Evolutionary conservation across 306 rosid species (phyloP), one percentile per base, ranked within the genome.

Genomic region (Aeschynomene evenia): DNA sequence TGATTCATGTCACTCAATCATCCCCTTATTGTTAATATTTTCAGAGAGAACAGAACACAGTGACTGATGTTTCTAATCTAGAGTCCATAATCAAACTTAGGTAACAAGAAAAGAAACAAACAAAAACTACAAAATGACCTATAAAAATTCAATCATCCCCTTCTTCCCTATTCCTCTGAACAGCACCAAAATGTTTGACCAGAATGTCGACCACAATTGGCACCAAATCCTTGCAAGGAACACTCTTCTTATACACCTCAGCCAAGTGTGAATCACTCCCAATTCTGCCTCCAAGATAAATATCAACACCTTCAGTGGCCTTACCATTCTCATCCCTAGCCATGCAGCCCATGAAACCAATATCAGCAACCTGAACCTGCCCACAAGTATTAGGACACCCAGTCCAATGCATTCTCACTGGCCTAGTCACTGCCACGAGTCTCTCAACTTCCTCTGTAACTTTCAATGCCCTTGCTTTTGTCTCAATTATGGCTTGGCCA

Each of bases 291-390:
- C 98, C 98, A 23, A 94, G 67, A 75, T 80, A 94, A 23, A 94
- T 86, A 75, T 94, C 90, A 12, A 64, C 96, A 26, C 92, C 98
- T 81, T 94, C 98, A 74, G 83, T 79, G 51, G 65, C 48, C 82
- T 90, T 94, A 40, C 91, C 88, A 76, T 90, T 88, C 80, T 87
- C 91, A 81, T 94, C 97, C 82, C 95, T 86, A 7, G 98, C 11
- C 98, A 87, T 90, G 63, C 98, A 90, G 61, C 98, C 98, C 98
- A 94, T 84, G 86, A 94, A 94, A 7, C 97, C 98, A 39, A 94
- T 90, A 72, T 94, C 98, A 39, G 97, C 98, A 75, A 94, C 98
- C 45, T 94, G 98, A 13, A 94, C 97, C 45, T 94, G 98, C 8
- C 92, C 98, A 37, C 98, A 94, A 5, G 83, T 84, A 48, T 94